Evolutionary conservation across 2,329 filamentous ascomycete genomes (phyloP), one percentile per base, ranked within the genome.

Genomic region (Whalleya microplaca): DNA sequence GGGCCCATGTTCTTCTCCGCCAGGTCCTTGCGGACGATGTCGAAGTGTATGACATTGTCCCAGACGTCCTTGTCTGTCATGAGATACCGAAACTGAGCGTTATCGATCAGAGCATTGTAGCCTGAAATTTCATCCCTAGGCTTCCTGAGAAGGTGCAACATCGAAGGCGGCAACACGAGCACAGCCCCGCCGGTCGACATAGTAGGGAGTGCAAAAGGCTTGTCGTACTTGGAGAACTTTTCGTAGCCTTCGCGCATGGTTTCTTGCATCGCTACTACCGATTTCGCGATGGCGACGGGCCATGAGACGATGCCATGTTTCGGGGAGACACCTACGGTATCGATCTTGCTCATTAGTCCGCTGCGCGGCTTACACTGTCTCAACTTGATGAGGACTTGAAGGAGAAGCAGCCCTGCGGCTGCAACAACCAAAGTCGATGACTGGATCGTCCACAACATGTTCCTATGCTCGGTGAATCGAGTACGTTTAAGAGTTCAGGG

Each of bases 181-280:
- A 58, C 32, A n/a, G 51, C 45, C 5, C 37, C 21, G 41, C 55
- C 55, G 7, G 32, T 51, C 55, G 50, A 58, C n/a, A 51, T 51
- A 41, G 46, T 58, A 9, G 55, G 55, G 16, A 58, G 43, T n/a
- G 51, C 55, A 41, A 51, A 58, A 14, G 55, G 55, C 19, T 29
- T 41, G 23, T 21, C 16, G 14, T 23, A 4, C 43, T 46, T 53
- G 50, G 20, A 46, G 32, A 53, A 47, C 29, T 23, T 23, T 9
- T 41, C 12, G 42, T 53, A 53, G 7, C 50, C 50, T 21, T 47
- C 32, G 37, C 21, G 43, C 21, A 21, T 27, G 12, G 9, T 47
- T 20, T n/a, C n/a, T 41, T 21, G 27, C 8, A 32, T 37, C 27
- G 27, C 27, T 29, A 12, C 12, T 29, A 29, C 27, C 12, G 27